A percentile compares a stretch with the other conserved stretches of the same genome.
phyloP scores from a whole-genome alignment of 2,329 filamentous ascomycete genomes.

The Neopestalotiopsis sp. region DNA sequence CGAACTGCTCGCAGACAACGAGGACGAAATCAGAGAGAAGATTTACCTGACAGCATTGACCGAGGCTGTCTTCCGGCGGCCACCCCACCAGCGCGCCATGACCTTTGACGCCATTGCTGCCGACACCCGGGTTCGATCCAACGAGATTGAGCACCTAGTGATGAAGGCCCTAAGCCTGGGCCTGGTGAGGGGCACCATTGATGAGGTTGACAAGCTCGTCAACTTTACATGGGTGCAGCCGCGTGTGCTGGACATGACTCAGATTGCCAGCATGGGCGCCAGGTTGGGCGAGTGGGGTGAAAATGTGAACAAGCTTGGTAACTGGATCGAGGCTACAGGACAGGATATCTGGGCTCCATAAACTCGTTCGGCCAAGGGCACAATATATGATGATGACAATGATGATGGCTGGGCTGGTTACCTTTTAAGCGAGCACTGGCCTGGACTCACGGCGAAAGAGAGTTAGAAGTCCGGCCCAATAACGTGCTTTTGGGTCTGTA shows the following conservation, averaged over 20 bases:
- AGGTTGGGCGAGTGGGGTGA: constrained; percentile 93
- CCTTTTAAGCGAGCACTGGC: constrained; percentile 8
- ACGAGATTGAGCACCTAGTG: constrained; percentile 96
- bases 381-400: constrained; percentile 5
- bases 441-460: constrained; percentile 8
- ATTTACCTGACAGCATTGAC: constrained; percentile 96
- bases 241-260: constrained; percentile 93
- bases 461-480: constrained; percentile 18
- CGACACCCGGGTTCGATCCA: constrained; percentile 88
- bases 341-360: constrained; percentile 95
- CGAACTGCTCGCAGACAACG: constrained; percentile 78
- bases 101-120: constrained; percentile 85
- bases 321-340: constrained; percentile 94
- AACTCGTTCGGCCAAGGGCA: constrained; percentile 26
- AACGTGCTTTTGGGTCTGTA: constrained; percentile 20
- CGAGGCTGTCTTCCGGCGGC: constrained; percentile 93
- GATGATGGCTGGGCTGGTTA: neutral
- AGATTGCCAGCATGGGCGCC: constrained; percentile 91
- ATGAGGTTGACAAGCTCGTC: constrained; percentile 93
- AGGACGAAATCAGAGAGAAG: constrained; percentile 90
- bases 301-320: constrained; percentile 93
- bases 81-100: constrained; percentile 94
- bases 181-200: constrained; percentile 87
- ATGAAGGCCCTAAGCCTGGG: constrained; percentile 99
- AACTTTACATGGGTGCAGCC: constrained; percentile 99